These are phyloP conservation scores for Periconia digitata DNA, from an alignment of 2,329 filamentous ascomycete genomes.

Conservation along the genomic window DNA sequence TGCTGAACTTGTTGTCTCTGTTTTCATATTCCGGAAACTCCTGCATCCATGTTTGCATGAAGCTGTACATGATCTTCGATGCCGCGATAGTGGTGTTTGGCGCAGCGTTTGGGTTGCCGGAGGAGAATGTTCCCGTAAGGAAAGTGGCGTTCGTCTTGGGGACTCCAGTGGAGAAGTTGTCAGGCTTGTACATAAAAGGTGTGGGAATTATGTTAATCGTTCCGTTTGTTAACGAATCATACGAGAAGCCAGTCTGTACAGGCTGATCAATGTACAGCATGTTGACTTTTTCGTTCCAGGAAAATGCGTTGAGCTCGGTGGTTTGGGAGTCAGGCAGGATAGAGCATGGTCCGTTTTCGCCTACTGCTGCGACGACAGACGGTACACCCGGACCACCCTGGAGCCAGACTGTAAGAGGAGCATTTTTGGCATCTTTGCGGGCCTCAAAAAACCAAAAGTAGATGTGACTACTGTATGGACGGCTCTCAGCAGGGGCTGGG, in stretches of 20 bases:
- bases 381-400: conserved; percentile 57
- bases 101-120: conserved; percentile 26
- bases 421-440: conserved; percentile 53
- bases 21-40: conserved; percentile 59
- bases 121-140: conserved; percentile 54
- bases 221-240: conserved; percentile 31
- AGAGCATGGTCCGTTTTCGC: conserved; percentile 55
- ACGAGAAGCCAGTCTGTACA: conserved; percentile 58
- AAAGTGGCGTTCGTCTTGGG: conserved; percentile 54
- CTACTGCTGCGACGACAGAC: conserved; percentile 34
- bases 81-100: conserved; percentile 15
- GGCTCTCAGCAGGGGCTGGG: conserved; percentile 37
- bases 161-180: conserved; percentile 24
- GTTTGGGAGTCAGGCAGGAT: conserved; percentile 54
- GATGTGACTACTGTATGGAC: conserved; percentile 55
- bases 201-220: conserved; percentile 9
- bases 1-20: conserved; percentile 56
- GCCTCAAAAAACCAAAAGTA: conserved; percentile 67
- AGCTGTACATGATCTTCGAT: conserved; percentile 11
- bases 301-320: conserved; percentile 54
- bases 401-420: conserved; percentile 60
- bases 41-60: conserved; percentile 16
- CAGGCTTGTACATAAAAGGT: conserved; percentile 3
- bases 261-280: conserved; percentile 68
- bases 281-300: conserved; percentile 59